phyloP scores from a whole-genome alignment of 495 filamentous ascomycete genomes.

The Trichocladium antarcticum region DNA sequence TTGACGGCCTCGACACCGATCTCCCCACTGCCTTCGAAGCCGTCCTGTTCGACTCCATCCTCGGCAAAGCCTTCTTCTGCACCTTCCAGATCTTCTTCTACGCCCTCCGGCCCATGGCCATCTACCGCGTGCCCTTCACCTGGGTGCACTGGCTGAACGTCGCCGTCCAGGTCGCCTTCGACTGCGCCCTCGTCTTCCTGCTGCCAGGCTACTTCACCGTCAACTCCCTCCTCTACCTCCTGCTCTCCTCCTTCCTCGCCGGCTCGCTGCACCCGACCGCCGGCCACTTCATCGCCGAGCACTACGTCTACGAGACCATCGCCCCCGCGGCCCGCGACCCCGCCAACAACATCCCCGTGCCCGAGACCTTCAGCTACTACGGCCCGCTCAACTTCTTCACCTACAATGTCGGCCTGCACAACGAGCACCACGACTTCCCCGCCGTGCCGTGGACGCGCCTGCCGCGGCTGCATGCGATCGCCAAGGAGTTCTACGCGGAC shows the following conservation, averaged over 20 bases:
- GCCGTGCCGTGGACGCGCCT: conserved; percentile 90
- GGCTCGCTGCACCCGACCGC: conserved; percentile 90
- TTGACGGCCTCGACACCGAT: conserved; percentile 92
- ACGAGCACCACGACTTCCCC: conserved; percentile 98
- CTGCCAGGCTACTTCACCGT: conserved; percentile 36
- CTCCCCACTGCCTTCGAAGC: conserved; percentile 89
- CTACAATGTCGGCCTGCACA: conserved; percentile 95
- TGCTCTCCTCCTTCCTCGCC: conserved; percentile 82
- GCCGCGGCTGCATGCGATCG: conserved; percentile 62
- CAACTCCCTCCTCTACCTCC: conserved; percentile 62
- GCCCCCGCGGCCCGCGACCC: conserved; percentile 49
- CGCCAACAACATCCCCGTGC: conserved; percentile 48
- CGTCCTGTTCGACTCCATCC: conserved; percentile 86
- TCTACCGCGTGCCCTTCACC: conserved; percentile 83
- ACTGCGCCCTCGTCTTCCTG: conserved; percentile 50
- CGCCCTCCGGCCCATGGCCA: conserved; percentile 91
- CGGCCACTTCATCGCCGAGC: conserved; percentile 97
- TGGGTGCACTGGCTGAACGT: conserved; percentile 76
- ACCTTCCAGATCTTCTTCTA: conserved; percentile 99
- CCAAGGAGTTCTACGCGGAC: conserved; percentile 83
- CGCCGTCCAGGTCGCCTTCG: conserved; percentile 62
- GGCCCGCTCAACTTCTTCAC: conserved; percentile 83
- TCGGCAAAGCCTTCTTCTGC: conserved; percentile 98
- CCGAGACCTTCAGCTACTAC: conserved; percentile 98
- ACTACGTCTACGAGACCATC: conserved; percentile 86